A percentile compares a stretch with the other conserved stretches of the same genome.
phyloP scores from a whole-genome alignment of 208 protist genomes.

The Tritrichomonas musculus region DNA sequence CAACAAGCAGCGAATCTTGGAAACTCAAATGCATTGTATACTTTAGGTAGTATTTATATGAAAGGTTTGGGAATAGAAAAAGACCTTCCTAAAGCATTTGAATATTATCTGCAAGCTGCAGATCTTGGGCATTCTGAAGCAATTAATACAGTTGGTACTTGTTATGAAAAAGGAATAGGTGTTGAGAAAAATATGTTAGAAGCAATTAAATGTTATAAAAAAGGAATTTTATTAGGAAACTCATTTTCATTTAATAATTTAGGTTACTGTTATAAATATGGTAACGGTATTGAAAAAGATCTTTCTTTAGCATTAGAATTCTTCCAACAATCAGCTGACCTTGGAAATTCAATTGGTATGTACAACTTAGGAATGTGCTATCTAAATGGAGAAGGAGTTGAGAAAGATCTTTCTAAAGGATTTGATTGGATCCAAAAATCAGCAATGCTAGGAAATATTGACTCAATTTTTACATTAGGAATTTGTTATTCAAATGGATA shows the following conservation, averaged over 20 bases:
- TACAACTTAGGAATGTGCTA: not conserved
- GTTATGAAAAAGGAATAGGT: not conserved
- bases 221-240: not conserved
- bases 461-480: not conserved
- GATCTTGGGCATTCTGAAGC: too few species aligned
- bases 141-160: too few species aligned
- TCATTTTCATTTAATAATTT: not conserved
- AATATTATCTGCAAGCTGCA: too few species aligned
- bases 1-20: too few species aligned
- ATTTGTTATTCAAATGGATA: not conserved
- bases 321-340: not conserved
- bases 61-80: too few species aligned
- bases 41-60: too few species aligned
- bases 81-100: too few species aligned
- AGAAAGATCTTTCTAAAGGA: not conserved
- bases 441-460: not conserved
- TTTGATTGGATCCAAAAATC: not conserved
- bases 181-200: not conserved
- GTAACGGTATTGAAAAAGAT: not conserved
- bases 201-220: not conserved
- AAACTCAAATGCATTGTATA: too few species aligned
- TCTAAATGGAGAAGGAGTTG: not conserved
- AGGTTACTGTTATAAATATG: not conserved
- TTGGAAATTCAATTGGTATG: not conserved
- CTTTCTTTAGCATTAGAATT: not conserved